A percentile compares a stretch with the other conserved stretches of the same genome.
These are phyloP conservation scores for Trichoderma asperelloides DNA, from an alignment of 495 filamentous ascomycete species.

Conservation along the genomic window DNA sequence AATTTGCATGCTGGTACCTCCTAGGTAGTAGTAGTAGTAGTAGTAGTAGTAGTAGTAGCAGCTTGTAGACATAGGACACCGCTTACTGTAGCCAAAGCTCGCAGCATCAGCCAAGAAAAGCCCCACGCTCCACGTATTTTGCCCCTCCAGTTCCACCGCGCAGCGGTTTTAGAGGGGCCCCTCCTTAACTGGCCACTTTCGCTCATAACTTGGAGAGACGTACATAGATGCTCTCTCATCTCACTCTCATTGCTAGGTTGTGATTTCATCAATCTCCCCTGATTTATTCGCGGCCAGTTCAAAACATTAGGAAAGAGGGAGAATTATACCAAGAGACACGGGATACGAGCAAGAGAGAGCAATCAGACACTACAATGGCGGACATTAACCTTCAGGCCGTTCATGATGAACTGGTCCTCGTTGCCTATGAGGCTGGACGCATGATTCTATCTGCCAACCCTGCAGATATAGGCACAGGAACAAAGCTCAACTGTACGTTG, in stretches of 20 bases:
- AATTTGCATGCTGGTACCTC: too few relatives aligned
- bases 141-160: constrained; percentile 1
- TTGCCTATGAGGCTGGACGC: constrained; percentile 70
- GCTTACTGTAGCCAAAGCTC: too few relatives aligned
- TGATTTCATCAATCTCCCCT: not conserved
- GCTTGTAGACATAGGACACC: too few relatives aligned
- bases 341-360: not conserved
- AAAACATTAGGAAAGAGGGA: not conserved
- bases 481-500: constrained; percentile 75
- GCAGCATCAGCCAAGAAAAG: not conserved
- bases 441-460: constrained; percentile 76
- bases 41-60: too few relatives aligned
- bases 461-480: constrained; percentile 48
- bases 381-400: constrained; percentile 65
- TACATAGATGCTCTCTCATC: too few relatives aligned
- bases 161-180: not conserved
- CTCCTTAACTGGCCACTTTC: not conserved
- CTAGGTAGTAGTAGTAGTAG: too few relatives aligned
- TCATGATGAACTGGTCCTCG: constrained; percentile 63
- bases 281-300: not conserved
- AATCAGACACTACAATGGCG: constrained; percentile 27
- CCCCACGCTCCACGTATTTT: not conserved
- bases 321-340: not conserved
- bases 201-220: too few relatives aligned
- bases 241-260: not conserved